A percentile compares a stretch with the other conserved stretches of the same genome.
Evolutionary conservation across 345 rosid genomes (phyloP).

Genomic region (Eucalyptus pumila): DNA sequence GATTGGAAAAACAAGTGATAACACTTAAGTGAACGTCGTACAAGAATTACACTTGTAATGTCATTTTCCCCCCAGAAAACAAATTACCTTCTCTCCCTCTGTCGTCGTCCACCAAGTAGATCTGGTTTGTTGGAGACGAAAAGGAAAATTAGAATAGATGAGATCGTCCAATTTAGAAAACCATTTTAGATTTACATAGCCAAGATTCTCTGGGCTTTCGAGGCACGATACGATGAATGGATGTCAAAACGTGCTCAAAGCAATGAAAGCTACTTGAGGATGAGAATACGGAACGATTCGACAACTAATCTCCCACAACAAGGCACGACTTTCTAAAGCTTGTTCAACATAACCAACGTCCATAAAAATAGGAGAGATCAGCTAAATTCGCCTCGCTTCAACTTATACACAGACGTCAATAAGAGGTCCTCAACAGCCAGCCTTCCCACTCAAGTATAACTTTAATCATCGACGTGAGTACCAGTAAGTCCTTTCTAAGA

Average conservation of each 20-base stretch:
- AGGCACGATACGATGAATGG: background rate
- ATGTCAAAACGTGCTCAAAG: background rate
- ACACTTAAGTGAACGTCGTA: too few relatives aligned
- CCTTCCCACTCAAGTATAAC: background rate
- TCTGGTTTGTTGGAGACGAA: too few relatives aligned
- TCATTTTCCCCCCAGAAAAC: too few relatives aligned
- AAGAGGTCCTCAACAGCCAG: background rate
- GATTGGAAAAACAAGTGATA: too few relatives aligned
- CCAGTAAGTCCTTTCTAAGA: background rate
- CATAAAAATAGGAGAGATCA: background rate
- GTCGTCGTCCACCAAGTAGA: too few relatives aligned
- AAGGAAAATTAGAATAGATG: too few relatives aligned
- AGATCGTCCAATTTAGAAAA: background rate
- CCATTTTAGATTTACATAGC: background rate
- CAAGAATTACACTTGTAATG: too few relatives aligned
- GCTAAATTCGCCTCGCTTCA: background rate
- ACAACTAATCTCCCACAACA: background rate
- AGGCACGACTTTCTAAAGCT: background rate
- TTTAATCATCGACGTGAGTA: background rate
- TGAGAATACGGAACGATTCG: background rate
- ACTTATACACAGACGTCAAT: background rate
- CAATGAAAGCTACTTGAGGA: background rate
- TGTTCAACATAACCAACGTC: background rate
- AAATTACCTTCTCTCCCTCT: too few relatives aligned
- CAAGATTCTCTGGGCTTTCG: background rate